These are phyloP conservation scores for Jaltomata sinuosa DNA, from an alignment of 257 asterid genomes.

Conservation along the genomic window DNA sequence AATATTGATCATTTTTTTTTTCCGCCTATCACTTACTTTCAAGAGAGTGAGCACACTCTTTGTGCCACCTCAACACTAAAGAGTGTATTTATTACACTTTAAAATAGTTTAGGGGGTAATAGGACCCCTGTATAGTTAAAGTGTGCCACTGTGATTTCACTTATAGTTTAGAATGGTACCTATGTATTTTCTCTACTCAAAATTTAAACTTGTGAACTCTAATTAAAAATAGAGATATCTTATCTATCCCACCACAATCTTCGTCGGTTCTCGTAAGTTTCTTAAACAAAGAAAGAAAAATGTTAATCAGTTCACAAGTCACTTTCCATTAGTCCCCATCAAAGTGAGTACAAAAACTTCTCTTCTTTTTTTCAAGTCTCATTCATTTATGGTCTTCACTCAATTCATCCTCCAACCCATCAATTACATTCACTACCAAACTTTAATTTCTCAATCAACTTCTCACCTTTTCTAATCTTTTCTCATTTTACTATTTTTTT, in stretches of 20 bases:
- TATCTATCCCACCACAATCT: not conserved
- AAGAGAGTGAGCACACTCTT: no score
- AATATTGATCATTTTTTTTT: no score
- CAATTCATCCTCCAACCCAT: conserved; percentile 6
- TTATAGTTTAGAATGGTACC: no score
- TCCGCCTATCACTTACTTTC: no score
- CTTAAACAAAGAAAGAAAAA: not conserved
- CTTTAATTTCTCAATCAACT: conserved; percentile 6
- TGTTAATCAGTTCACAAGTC: conserved; percentile 10
- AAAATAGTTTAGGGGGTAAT: no score
- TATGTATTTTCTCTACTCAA: no score
- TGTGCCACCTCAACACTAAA: no score
- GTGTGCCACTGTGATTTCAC: no score
- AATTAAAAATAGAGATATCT: not conserved
- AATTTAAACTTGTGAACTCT: not conserved
- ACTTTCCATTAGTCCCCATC: conserved; percentile 13
- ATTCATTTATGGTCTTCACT: conserved; percentile 10
- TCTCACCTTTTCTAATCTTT: not conserved
- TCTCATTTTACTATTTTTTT: not conserved
- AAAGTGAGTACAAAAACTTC: not conserved
- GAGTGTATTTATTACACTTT: no score
- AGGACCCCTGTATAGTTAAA: no score
- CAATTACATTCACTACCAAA: conserved; percentile 6
- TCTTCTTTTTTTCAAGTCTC: not conserved
- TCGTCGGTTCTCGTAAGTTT: not conserved